Conservation (phyloP, 2,329 filamentous ascomycete species). For the Aureobasidium sp. region DNA sequence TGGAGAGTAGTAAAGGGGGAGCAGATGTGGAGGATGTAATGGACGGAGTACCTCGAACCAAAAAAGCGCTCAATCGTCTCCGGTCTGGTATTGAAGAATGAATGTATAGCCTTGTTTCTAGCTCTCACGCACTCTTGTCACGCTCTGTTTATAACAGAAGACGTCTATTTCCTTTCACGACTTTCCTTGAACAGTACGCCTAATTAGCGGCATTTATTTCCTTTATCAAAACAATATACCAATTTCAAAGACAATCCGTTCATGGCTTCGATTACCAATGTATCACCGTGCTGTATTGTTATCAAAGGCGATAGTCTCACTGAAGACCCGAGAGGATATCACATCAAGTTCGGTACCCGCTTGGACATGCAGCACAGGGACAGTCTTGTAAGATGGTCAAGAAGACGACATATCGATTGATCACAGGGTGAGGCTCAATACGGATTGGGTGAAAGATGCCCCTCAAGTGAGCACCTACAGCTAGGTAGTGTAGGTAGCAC, state of each 20-base stretch:
- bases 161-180: constrained; percentile 6
- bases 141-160: neutral
- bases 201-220: constrained; percentile 8
- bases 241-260: neutral
- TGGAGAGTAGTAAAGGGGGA: neutral
- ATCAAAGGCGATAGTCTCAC: neutral
- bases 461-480: too few species aligned
- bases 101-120: neutral
- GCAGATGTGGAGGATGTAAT: neutral
- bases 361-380: too few species aligned
- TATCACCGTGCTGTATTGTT: neutral
- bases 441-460: too few species aligned
- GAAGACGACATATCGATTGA: too few species aligned
- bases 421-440: too few species aligned
- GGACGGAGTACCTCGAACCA: constrained; percentile 1
- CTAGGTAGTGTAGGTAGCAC: too few species aligned
- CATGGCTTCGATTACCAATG: neutral
- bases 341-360: too few species aligned
- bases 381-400: too few species aligned
- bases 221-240: neutral
- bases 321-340: neutral
- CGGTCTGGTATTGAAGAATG: constrained; percentile 10
- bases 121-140: neutral
- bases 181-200: constrained; percentile 11
- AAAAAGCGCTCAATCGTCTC: neutral